Conservation (phyloP, 2,329 filamentous ascomycete genomes). For the Colletotrichum cuscutae region DNA sequence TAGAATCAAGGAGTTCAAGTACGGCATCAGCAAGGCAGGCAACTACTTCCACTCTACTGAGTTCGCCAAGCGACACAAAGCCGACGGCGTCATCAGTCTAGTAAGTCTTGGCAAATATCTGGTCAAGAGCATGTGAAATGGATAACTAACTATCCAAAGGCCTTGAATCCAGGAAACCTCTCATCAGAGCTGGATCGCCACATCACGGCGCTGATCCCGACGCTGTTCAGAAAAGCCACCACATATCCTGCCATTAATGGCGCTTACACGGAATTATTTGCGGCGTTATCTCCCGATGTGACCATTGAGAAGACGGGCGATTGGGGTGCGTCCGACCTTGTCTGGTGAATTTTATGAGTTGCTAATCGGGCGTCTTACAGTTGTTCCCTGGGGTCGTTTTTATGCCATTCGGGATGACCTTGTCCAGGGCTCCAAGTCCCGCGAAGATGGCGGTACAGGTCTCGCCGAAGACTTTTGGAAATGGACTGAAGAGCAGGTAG, state of each 20-base stretch:
- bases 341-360: background rate
- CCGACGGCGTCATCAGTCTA: constrained; percentile 37
- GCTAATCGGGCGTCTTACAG: constrained; percentile 34
- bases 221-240: constrained; percentile 25
- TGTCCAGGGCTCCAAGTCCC: constrained; percentile 40
- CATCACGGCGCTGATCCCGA: constrained; percentile 28
- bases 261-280: constrained; percentile 60
- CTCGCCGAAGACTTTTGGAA: constrained; percentile 51
- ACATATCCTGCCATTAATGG: constrained; percentile 48
- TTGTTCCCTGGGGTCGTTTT: constrained; percentile 52
- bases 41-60: constrained; percentile 46
- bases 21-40: constrained; percentile 45
- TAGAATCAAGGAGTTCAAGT: constrained; percentile 39
- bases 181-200: constrained; percentile 46
- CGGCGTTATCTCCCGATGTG: constrained; percentile 55
- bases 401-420: constrained; percentile 44
- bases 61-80: constrained; percentile 41
- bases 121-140: background rate
- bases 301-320: constrained; percentile 48
- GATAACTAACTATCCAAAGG: background rate
- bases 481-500: constrained; percentile 53
- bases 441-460: constrained; percentile 51
- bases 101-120: background rate
- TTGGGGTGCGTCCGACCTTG: constrained; percentile 39
- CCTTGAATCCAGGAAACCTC: constrained; percentile 53